Base-by-base conservation (phyloP, 768 basidiomycete genomes). In the Sarcodon sp. region DNA sequence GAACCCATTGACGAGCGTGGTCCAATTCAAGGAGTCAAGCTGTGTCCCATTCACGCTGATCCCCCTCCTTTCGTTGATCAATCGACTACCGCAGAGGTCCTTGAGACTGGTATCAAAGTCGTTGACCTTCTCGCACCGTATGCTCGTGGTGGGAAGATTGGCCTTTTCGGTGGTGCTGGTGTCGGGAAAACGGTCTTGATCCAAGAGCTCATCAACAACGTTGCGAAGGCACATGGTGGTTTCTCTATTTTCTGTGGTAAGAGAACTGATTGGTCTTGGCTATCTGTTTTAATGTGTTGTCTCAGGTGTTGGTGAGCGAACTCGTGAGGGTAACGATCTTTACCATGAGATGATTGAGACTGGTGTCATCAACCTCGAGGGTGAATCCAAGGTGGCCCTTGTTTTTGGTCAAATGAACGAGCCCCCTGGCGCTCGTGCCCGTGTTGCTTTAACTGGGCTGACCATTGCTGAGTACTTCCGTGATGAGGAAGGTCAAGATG, bases 381-480 rank as follows among this genome's bases (percentile, higher is more conserved):
- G 94, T 69, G 93, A 98, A 69, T 99, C 96, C 67, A 99, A 99
- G 80, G 96, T 97, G 70, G 94, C 96, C 61, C 83, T 99, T 55
- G 96, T 99, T 59, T 99, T 99, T 75, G 96, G 96, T 76, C 96
- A 99, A 73, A 99, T 99, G 96, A 99, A 99, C 74, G 96, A 99
- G 76, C 96, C 96, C 66, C 96, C 96, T 60, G 96, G 96, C 80
- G 96, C 96, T 58, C 93, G 96, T 81, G 96, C 96, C 62, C 96
- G 96, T 87, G 96, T 99, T 61, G 96, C 96, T 55, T 82, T 99
- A 60, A 98, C 96, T 59, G 96, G 96, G 69, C 74, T 99, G 51
- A 99, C 96, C 64, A 98, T 98, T 59, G 96, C 96, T 55, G 96
- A 99, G 72, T 99, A 98, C 75, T 99, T 99, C 96, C 93, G 96